These are phyloP conservation scores for Phaeoacremonium minimum DNA, from an alignment of 2,329 filamentous ascomycete genomes.

Conservation along the genomic window DNA sequence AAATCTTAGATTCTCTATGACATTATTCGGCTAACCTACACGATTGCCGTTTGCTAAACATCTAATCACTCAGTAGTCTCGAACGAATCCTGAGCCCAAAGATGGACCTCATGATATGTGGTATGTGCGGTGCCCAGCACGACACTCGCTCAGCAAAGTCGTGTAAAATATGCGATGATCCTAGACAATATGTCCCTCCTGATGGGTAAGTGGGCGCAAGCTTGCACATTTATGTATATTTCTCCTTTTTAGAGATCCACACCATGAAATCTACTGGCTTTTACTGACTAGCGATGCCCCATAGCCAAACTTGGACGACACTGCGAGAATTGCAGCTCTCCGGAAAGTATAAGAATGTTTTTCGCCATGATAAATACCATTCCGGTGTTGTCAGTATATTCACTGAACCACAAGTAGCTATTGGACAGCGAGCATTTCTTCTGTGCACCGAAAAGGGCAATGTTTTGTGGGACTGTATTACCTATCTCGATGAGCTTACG, in stretches of 20 bases:
- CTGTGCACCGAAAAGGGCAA: conserved; percentile 64
- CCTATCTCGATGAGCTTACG: conserved; percentile 63
- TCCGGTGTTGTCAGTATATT: conserved; percentile 38
- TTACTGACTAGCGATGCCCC: conserved; percentile 15
- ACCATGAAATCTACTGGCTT: background rate
- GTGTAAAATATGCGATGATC: conserved; percentile 70
- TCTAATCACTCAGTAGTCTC: too few relatives aligned
- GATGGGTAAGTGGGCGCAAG: background rate
- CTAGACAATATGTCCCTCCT: conserved; percentile 63
- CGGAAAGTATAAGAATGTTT: conserved; percentile 46
- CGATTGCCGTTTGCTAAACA: too few relatives aligned
- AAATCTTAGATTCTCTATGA: too few relatives aligned
- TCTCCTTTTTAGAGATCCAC: too few relatives aligned
- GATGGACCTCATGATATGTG: conserved; percentile 45
- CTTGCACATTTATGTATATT: too few relatives aligned
- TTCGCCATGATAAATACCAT: conserved; percentile 41
- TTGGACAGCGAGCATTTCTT: conserved; percentile 71
- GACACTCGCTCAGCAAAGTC: conserved; percentile 43
- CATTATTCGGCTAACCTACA: too few relatives aligned
- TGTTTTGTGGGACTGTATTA: conserved; percentile 75
- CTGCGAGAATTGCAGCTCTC: conserved; percentile 34
- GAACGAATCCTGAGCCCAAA: too few relatives aligned
- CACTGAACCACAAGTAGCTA: conserved; percentile 59
- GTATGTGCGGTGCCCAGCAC: conserved; percentile 63
- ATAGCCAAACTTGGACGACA: conserved; percentile 58